A percentile compares a stretch with the other conserved stretches of the same genome.
Conservation (phyloP, 805 yeast species). For the Yarrowia keelungensis region DNA sequence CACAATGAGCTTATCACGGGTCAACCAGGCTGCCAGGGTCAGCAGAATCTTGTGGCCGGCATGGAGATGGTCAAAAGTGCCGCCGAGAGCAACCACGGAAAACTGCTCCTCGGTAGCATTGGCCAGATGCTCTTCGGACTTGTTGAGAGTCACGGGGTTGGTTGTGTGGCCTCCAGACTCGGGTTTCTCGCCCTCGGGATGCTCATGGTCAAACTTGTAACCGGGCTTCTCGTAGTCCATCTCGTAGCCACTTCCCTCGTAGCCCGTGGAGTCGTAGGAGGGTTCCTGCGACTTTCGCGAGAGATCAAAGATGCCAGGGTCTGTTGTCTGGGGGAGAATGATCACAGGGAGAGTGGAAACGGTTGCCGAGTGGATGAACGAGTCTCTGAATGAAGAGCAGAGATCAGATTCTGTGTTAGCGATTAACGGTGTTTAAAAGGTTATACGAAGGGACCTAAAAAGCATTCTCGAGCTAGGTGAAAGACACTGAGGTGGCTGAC, state of each 20-base stretch:
- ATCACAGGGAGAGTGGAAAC: slow-evolving; percentile 44
- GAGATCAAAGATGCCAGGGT: slow-evolving; percentile 15
- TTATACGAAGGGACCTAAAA: too few relatives aligned
- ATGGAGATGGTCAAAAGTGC: slow-evolving; percentile 96
- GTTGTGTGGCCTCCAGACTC: not conserved
- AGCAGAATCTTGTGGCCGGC: slow-evolving; percentile 91
- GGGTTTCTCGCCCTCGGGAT: slow-evolving; percentile 13
- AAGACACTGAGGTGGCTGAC: too few relatives aligned
- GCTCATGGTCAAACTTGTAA: slow-evolving; percentile 37
- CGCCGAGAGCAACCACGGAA: slow-evolving; percentile 69
- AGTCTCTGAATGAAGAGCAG: slow-evolving; percentile 41
- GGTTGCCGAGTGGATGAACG: slow-evolving; percentile 42
- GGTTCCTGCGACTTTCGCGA: slow-evolving; percentile 12
- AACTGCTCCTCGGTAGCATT: slow-evolving; percentile 42
- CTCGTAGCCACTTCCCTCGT: slow-evolving; percentile 25
- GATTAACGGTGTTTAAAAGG: too few relatives aligned
- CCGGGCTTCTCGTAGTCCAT: slow-evolving; percentile 37
- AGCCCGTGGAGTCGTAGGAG: slow-evolving; percentile 13
- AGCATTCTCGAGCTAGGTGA: too few relatives aligned
- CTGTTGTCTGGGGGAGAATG: slow-evolving; percentile 38
- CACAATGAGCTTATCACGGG: slow-evolving; percentile 64
- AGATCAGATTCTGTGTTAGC: slow-evolving; percentile 40
- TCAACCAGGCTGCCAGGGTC: slow-evolving; percentile 70
- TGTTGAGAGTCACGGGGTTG: slow-evolving; percentile 12
- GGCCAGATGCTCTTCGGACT: slow-evolving; percentile 19